Evolutionary conservation across 1,284 basidiomycete species (phyloP), one percentile per base, ranked within the genome.

Genomic region (Mycosarcoma maydis): DNA sequence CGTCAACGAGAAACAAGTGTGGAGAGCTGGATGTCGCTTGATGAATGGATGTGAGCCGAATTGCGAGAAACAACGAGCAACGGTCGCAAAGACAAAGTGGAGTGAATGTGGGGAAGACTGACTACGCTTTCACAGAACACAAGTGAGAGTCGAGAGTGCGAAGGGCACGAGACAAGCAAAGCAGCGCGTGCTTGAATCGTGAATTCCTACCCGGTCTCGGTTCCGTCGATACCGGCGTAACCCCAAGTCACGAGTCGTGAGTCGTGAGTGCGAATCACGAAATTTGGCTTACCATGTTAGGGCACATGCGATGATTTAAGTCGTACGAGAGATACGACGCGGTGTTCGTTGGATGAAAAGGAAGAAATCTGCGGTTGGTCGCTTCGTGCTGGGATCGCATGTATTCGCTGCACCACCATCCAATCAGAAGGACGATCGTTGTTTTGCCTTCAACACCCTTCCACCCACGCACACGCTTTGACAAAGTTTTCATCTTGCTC

Each of bases 281-380:
- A n/a, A n/a, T n/a, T n/a, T n/a, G n/a, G n/a, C n/a, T n/a, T n/a
- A n/a, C n/a, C n/a, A n/a, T n/a, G n/a, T n/a, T n/a, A n/a, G n/a
- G n/a, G n/a, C n/a, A n/a, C n/a, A n/a, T n/a, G n/a, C n/a, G n/a
- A n/a, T n/a, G n/a, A n/a, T n/a, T n/a, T n/a, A 40, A 47, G 47
- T 41, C 59, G 59, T 62, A 48, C 59, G 59, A 62, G 44, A 20
- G 36, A n/a, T n/a, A n/a, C n/a, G n/a, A n/a, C n/a, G n/a, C n/a
- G n/a, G n/a, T n/a, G n/a, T n/a, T n/a, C n/a, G n/a, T n/a, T n/a
- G n/a, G 50, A 37, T 45, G 40, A 30, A 30, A 23, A 36, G 23
- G 30, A 41, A 46, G 45, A 46, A 48, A 23, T 29, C 24, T 4
- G 30, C 30, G n/a, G 10, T 49, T 45, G 26, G 23, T 33, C 19